These are phyloP conservation scores for Fraxinus sp. DNA, from an alignment of 305 asterid genomes.

Conservation along the genomic window DNA sequence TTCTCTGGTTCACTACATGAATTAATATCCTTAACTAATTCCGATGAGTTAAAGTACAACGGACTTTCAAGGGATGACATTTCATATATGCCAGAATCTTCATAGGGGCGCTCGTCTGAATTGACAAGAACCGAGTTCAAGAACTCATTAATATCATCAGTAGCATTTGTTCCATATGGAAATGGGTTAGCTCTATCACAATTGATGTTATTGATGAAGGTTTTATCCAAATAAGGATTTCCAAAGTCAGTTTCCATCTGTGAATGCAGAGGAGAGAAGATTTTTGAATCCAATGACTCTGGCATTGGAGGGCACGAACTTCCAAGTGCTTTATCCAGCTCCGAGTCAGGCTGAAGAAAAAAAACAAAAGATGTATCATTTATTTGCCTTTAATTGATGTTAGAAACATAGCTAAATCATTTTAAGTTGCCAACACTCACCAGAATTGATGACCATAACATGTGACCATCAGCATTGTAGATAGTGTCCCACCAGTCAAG, in stretches of 20 bases:
- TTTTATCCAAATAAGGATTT: conserved; percentile 34
- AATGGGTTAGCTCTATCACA: conserved; percentile 30
- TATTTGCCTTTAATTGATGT: background rate
- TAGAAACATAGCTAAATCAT: background rate
- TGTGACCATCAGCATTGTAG: conserved; percentile 37
- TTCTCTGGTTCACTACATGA: conserved; percentile 43
- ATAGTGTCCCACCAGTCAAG: conserved; percentile 31
- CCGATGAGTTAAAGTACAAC: background rate
- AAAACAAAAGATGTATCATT: background rate
- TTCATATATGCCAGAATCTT: conserved; percentile 21
- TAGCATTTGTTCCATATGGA: conserved; percentile 53
- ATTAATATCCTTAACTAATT: conserved; percentile 29
- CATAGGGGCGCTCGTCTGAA: conserved; percentile 48
- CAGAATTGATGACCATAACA: conserved; percentile 41
- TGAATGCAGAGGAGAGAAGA: conserved; percentile 72
- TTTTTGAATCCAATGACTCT: conserved; percentile 50
- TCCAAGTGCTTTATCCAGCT: conserved; percentile 50
- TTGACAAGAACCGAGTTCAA: conserved; percentile 49
- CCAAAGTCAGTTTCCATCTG: conserved; percentile 75
- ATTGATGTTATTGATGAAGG: conserved; percentile 32
- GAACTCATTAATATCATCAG: conserved; percentile 47
- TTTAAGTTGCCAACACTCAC: conserved; percentile 38
- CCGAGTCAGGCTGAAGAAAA: conserved; percentile 56
- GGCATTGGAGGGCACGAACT: conserved; percentile 35
- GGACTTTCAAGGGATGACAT: conserved; percentile 31